Evolutionary conservation across 2,329 filamentous ascomycete genomes (phyloP), one percentile per base, ranked within the genome.

Genomic region (Colletotrichum neosansevieriae): DNA sequence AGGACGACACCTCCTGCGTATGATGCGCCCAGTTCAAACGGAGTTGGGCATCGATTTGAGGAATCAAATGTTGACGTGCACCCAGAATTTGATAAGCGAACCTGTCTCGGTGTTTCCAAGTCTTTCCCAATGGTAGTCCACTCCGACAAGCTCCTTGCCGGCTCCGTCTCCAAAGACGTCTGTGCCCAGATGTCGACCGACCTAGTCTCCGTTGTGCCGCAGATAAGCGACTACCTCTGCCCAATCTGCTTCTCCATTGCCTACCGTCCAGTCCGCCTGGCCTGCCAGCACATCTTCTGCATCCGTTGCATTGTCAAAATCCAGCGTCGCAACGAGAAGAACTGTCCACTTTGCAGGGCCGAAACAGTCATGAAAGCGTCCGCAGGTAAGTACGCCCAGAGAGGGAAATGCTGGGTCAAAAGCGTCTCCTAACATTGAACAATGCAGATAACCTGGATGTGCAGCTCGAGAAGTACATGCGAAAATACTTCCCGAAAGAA

Each of bases 61-160:
- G 24, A 24, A 24, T 24, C 24, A 5, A 24, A 4, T 24, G 24
- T 24, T 24, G 24, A 24, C 24, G 24, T 24, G 24, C 24, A 4
- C 9, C 7, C 71, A 94, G 89, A 95, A 80, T 97, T 97, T 76
- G 92, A 96, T 79, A 97, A 97, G 79, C 88, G 89, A 67, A 97
- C 94, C 1, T 89, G 91, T 1, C 83, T 97, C 19, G 89, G 91
- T 29, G 89, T 91, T 1, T 89, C 89, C 44, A 82, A 86, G 40
- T 84, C 84, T 0, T 92, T 93, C 71, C 88, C 89, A 0, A 81
- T 83, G 9, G 81, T 84, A 24, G 84, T 92, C 59, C 81, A 85
- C 60, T 86, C 88, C 3, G 84, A 88, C 21, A 85, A 86, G 54
- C 86, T 91, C 42, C 83, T 93, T 67, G 85, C 90, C 1, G 86